Conservation (phyloP, 2,329 filamentous ascomycete species). For the Raffaelea albimanens region DNA sequence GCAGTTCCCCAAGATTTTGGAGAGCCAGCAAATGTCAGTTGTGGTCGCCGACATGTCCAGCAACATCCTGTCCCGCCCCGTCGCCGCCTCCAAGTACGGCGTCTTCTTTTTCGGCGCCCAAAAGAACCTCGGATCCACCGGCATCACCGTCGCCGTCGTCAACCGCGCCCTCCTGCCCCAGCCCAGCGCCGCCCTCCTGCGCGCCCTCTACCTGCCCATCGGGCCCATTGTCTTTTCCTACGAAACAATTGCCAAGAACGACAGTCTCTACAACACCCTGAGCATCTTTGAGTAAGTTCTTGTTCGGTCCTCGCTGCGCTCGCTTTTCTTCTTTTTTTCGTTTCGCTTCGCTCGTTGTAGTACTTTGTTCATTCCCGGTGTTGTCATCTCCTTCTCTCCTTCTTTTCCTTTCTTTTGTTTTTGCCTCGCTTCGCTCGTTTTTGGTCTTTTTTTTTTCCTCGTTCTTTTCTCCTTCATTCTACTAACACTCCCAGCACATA, state of each 20-base stretch:
- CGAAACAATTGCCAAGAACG: constrained; percentile 80
- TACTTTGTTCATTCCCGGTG: background rate
- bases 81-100: constrained; percentile 71
- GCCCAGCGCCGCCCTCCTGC: constrained; percentile 59
- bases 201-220: constrained; percentile 66
- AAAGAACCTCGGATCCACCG: constrained; percentile 84
- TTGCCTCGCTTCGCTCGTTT: too few relatives aligned
- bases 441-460: background rate
- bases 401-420: too few relatives aligned
- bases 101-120: constrained; percentile 88
- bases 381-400: background rate
- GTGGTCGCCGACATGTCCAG: constrained; percentile 91
- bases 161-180: constrained; percentile 72
- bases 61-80: constrained; percentile 76
- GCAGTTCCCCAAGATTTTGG: constrained; percentile 55
- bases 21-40: constrained; percentile 51
- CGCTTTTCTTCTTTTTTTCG: background rate
- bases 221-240: constrained; percentile 75
- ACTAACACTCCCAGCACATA: constrained; percentile 51
- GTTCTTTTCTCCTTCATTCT: too few relatives aligned
- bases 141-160: constrained; percentile 78
- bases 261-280: constrained; percentile 91
- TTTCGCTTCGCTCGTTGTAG: too few relatives aligned
- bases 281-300: constrained; percentile 70
- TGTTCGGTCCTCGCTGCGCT: background rate